A percentile compares a stretch with the other conserved stretches of the same genome.
Evolutionary conservation across 129 eudicot species (phyloP).

Genomic region (Dittrichia graveolens): DNA sequence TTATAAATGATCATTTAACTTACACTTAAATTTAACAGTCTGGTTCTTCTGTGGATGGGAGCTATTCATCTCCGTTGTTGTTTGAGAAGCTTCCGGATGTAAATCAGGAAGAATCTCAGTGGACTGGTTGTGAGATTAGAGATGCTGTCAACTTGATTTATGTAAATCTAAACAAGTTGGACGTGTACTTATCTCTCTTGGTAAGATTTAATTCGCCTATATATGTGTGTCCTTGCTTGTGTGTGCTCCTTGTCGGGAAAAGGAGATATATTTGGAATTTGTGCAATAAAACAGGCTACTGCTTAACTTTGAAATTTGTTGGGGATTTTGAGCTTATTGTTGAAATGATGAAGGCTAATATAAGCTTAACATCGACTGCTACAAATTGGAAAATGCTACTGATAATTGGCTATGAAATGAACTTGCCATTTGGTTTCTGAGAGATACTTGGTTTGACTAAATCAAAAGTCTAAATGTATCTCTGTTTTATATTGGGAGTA

Average conservation of each 20-base stretch:
- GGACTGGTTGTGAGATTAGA: slow-evolving; percentile 75
- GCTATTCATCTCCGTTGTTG: slow-evolving; percentile 67
- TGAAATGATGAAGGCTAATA: too few species aligned
- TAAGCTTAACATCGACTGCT: too few species aligned
- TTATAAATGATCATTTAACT: slow-evolving; percentile 15
- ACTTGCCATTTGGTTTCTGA: too few species aligned
- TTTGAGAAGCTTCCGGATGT: slow-evolving; percentile 79
- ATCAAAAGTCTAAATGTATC: too few species aligned
- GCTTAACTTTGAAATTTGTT: neutral
- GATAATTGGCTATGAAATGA: too few species aligned
- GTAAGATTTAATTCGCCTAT: slow-evolving; percentile 43
- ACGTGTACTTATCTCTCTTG: slow-evolving; percentile 64
- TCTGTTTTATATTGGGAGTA: too few species aligned
- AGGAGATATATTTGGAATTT: neutral
- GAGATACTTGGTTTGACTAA: too few species aligned
- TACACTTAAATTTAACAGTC: slow-evolving; percentile 49
- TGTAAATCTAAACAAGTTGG: slow-evolving; percentile 71
- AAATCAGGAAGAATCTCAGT: slow-evolving; percentile 79
- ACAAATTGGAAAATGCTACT: too few species aligned
- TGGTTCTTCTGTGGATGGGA: slow-evolving; percentile 79
- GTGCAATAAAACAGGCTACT: slow-evolving; percentile 6
- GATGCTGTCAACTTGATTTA: slow-evolving; percentile 73
- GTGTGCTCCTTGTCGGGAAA: neutral
- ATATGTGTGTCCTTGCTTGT: too few species aligned
- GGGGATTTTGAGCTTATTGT: too few species aligned